Conservation (phyloP, 768 basidiomycete species). For the Tephrocybe sp. region DNA sequence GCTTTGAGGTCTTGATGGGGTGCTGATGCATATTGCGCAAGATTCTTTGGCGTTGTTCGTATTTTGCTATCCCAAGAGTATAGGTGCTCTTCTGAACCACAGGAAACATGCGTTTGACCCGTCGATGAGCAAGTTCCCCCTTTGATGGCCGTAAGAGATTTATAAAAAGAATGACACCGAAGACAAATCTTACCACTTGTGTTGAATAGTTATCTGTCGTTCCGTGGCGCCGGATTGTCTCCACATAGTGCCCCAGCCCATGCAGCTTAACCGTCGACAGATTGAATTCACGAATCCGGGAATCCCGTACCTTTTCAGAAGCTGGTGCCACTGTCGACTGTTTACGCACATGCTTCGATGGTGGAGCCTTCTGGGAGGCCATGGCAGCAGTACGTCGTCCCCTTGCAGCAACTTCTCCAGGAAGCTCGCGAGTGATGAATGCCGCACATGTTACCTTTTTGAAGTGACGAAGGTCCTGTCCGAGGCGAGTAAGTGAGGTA, state of each 20-base stretch:
- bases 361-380: not conserved
- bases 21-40: conserved; percentile 1
- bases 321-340: not conserved
- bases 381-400: not conserved
- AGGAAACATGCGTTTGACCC: conserved; percentile 31
- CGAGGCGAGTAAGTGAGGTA: conserved; percentile 8
- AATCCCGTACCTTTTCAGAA: not conserved
- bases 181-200: conserved; percentile 31
- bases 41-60: conserved; percentile 7
- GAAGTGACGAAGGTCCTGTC: conserved; percentile 9
- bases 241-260: conserved; percentile 30
- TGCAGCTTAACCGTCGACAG: conserved; percentile 31
- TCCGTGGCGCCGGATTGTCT: conserved; percentile 23
- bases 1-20: not conserved
- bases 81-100: conserved; percentile 23
- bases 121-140: conserved; percentile 36
- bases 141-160: conserved; percentile 10
- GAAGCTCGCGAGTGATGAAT: conserved; percentile 10
- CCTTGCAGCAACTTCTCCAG: conserved; percentile 8
- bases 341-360: not conserved
- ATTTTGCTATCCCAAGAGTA: conserved; percentile 22
- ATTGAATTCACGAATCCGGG: conserved; percentile 18
- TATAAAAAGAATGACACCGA: not conserved
- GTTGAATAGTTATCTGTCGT: conserved; percentile 37
- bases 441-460: conserved; percentile 1